These are phyloP conservation scores for Pestalotiopsis sp. DNA, from an alignment of 2,329 filamentous ascomycete species.

Conservation along the genomic window DNA sequence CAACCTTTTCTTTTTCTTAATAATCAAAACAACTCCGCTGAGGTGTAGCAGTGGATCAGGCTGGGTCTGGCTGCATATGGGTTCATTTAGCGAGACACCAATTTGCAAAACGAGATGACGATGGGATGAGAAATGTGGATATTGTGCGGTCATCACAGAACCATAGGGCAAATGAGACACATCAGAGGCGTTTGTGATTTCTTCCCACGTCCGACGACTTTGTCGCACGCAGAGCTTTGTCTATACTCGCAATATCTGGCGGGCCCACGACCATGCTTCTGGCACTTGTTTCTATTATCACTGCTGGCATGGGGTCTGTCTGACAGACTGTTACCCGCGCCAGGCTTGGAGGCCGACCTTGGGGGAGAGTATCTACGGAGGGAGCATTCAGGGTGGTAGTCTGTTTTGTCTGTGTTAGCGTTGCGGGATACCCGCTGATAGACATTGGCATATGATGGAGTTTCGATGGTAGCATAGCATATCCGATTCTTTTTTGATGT, in stretches of 20 bases:
- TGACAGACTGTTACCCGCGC: background rate
- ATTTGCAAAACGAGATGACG: conserved; percentile 11
- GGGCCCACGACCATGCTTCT: background rate
- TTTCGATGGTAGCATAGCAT: conserved; percentile 7
- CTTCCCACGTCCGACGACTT: background rate
- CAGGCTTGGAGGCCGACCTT: background rate
- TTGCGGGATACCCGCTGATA: conserved; percentile 15
- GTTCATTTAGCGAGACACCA: background rate
- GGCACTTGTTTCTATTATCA: background rate
- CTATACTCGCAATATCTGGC: background rate
- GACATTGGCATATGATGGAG: conserved; percentile 15
- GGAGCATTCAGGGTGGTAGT: conserved; percentile 6
- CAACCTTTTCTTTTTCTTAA: background rate
- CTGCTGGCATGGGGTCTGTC: background rate
- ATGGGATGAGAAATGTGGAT: conserved; percentile 15
- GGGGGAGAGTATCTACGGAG: background rate
- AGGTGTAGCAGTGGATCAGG: background rate
- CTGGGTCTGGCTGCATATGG: background rate
- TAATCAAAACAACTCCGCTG: conserved; percentile 1
- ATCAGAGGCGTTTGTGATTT: conserved; percentile 1
- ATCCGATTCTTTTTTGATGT: background rate
- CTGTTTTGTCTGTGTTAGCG: conserved; percentile 8
- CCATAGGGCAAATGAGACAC: background rate
- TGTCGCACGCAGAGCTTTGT: background rate
- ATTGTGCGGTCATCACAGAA: background rate